Evolutionary conservation across 345 rosid species (phyloP), one percentile per base, ranked within the genome.

Genomic region (Populus deltoides): DNA sequence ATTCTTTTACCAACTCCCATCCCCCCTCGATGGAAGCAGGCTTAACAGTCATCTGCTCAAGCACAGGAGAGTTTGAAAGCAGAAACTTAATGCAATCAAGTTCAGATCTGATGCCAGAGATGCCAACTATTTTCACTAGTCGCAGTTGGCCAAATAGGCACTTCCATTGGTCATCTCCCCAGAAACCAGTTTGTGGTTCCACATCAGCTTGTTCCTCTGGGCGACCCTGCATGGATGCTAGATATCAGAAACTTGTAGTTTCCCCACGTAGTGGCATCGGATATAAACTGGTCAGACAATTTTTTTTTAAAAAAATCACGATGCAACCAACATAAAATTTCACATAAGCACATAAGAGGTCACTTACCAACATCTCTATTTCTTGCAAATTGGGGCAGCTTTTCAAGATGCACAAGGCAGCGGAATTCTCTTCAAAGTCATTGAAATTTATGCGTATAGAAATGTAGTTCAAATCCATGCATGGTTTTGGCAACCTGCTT

Each of bases 331-430:
- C 62, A 66, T 1, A 51, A 74, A 68, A 55, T 8, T 57, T 55
- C 1, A 10, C 8, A 45, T 38, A 22, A 33, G 55, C 24, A 8
- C 8, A 66, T 31, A 43, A 45, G 9, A 72, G 36, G 47, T 20
- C 59, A 53, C 86, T 75, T 72, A 89, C 93, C 90, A 87, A 74
- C 79, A 88, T 86, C 84, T 90, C 95, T 25, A 91, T 79, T 80
- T 91, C 95, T 79, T 86, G 91, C 39, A 91, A 77, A 73, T 86
- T 88, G 3, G 93, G 95, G 72, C 85, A 80, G 81, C 95, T 88
- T 82, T 88, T 87, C 63, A 91, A 76, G 70, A 91, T 83, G 79
- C 93, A 90, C 18, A 84, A 73, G 61, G 91, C 91, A 81, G 93
- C 92, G 17, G 79, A 75, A 79, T 72, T 87, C 86, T 91, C 91